A percentile compares a stretch with the other conserved stretches of the same genome.
Evolutionary conservation across 495 filamentous ascomycete genomes (phyloP).

Genomic region (Annulohypoxylon moriforme): DNA sequence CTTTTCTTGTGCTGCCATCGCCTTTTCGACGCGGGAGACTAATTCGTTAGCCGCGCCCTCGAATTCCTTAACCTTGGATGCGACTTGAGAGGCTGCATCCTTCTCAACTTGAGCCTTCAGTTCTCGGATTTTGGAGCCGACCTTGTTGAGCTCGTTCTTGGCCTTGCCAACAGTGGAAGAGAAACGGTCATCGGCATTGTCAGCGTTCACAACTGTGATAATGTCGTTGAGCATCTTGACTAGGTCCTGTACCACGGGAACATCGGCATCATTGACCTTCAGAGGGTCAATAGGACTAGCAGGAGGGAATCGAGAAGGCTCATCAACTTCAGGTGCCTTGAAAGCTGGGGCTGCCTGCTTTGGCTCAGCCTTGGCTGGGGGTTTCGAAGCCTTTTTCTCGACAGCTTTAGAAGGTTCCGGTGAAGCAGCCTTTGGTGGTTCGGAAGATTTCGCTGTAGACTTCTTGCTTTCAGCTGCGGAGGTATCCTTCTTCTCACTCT

Average conservation of each 20-base stretch:
- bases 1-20: slow-evolving; percentile 78
- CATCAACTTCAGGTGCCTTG: slow-evolving; percentile 67
- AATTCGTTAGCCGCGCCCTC: slow-evolving; percentile 71
- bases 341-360: slow-evolving; percentile 46
- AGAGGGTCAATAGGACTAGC: slow-evolving; percentile 78
- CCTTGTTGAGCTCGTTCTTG: slow-evolving; percentile 81
- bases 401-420: slow-evolving; percentile 33
- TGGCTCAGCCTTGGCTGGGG: slow-evolving; percentile 17
- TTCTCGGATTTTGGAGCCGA: slow-evolving; percentile 76
- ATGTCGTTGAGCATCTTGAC: slow-evolving; percentile 95
- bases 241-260: slow-evolving; percentile 91
- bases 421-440: slow-evolving; percentile 42
- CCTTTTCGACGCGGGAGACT: slow-evolving; percentile 77
- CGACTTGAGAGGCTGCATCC: slow-evolving; percentile 81
- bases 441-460: slow-evolving; percentile 26
- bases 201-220: slow-evolving; percentile 89
- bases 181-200: slow-evolving; percentile 78
- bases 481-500: slow-evolving; percentile 53
- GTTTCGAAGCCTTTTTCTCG: slow-evolving; percentile 20
- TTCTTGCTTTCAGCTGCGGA: slow-evolving; percentile 39
- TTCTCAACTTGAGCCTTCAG: slow-evolving; percentile 74
- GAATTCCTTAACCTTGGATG: slow-evolving; percentile 68
- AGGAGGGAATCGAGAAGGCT: slow-evolving; percentile 69
- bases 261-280: slow-evolving; percentile 75
- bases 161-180: slow-evolving; percentile 79